Percentiles rank a stretch among this genome's conserved stretches.
Conservation (phyloP, 2,329 filamentous ascomycete species). For the Ceratocystiopsis minuta region DNA sequence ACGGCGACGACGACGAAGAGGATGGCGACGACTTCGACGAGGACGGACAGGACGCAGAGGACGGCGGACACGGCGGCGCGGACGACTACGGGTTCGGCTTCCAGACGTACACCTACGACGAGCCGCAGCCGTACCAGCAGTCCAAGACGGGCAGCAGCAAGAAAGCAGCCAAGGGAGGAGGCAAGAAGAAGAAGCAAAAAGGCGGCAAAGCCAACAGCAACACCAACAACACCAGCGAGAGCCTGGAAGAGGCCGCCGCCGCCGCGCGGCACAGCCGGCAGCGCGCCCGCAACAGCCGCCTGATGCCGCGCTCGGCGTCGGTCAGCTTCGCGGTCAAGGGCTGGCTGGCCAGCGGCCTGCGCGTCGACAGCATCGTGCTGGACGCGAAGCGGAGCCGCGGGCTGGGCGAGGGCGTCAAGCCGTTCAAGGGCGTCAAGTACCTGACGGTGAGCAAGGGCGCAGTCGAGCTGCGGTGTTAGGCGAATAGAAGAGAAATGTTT, state of each 20-base stretch:
- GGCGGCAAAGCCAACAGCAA: background rate
- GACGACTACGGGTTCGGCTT: slow-evolving; percentile 35
- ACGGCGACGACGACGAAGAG: slow-evolving; percentile 22
- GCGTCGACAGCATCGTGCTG: slow-evolving; percentile 48
- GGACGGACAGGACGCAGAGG: slow-evolving; percentile 31
- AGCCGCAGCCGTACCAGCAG: slow-evolving; percentile 28
- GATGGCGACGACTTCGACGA: slow-evolving; percentile 25
- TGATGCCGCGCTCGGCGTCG: slow-evolving; percentile 65
- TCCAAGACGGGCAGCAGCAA: too few species aligned
- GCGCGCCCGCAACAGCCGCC: slow-evolving; percentile 48
- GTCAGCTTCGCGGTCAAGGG: slow-evolving; percentile 56
- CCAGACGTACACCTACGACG: slow-evolving; percentile 34
- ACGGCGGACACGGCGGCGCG: slow-evolving; percentile 20
- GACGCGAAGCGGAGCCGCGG: slow-evolving; percentile 69
- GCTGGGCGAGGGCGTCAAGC: slow-evolving; percentile 71
- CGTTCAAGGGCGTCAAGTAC: slow-evolving; percentile 94
- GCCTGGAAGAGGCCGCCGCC: slow-evolving; percentile 7
- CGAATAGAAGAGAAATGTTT: background rate
- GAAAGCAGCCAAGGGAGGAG: too few species aligned
- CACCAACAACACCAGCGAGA: background rate
- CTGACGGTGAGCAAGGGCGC: slow-evolving; percentile 55
- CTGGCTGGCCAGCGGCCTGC: slow-evolving; percentile 49
- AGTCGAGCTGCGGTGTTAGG: slow-evolving; percentile 42
- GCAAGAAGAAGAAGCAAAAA: slow-evolving; percentile 11
- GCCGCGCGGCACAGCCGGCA: slow-evolving; percentile 21